A percentile compares a stretch with the other conserved stretches of the same genome.
Conservation (phyloP, 108 stramenopile genomes). For the Hondaea fermentalgiana region DNA sequence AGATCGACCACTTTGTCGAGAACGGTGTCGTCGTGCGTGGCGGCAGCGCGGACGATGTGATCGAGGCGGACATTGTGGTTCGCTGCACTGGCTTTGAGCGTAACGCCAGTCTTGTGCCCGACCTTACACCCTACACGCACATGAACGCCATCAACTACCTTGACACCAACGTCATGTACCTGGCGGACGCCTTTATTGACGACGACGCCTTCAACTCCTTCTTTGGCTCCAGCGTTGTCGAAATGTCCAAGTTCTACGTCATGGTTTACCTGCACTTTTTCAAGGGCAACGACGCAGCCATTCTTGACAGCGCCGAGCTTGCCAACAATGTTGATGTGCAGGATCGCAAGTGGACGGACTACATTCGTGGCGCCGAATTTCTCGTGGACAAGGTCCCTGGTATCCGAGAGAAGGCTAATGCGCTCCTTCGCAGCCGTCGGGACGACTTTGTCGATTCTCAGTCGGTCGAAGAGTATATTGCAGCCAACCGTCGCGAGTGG, state of each 20-base stretch:
- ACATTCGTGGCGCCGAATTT: constrained; percentile 5
- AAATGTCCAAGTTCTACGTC: constrained; percentile 11
- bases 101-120: neutral
- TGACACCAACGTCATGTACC: neutral
- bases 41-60: neutral
- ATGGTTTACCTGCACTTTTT: constrained; percentile 10
- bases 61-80: neutral
- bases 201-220: constrained; percentile 20
- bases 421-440: neutral
- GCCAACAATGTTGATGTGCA: neutral
- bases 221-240: constrained; percentile 13
- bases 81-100: neutral
- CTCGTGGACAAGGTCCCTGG: neutral
- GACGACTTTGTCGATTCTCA: neutral
- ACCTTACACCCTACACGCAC: neutral
- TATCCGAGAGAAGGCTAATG: neutral
- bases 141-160: neutral
- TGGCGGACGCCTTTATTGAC: constrained; percentile 14
- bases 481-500: neutral
- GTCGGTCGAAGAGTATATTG: neutral
- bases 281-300: neutral
- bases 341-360: constrained; percentile 9
- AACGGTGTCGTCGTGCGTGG: neutral
- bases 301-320: neutral
- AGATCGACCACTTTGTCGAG: constrained; percentile 15